These are phyloP conservation scores for Scleroderma citrinum DNA, from an alignment of 768 basidiomycete species.

Conservation along the genomic window DNA sequence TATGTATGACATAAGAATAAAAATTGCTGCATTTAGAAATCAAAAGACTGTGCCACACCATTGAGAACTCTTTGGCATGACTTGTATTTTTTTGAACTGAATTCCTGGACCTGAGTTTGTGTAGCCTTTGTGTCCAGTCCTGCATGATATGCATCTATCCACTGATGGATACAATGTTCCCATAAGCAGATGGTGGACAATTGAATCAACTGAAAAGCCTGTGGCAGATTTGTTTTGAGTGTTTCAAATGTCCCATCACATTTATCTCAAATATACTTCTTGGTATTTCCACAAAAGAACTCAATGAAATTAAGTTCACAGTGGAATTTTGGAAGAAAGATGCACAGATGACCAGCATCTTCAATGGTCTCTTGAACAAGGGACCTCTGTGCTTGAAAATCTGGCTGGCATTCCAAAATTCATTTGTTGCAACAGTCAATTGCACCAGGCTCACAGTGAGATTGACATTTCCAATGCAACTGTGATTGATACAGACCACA, in stretches of 20 bases:
- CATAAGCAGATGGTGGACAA: conserved; percentile 9
- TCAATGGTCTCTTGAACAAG: conserved; percentile 22
- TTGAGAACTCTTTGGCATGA: conserved; percentile 5
- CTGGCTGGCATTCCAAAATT: conserved; percentile 8
- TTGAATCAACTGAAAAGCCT: conserved; percentile 11
- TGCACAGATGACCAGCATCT: conserved; percentile 22
- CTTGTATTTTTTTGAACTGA: conserved; percentile 10
- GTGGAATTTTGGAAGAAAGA: conserved; percentile 6
- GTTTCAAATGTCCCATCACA: conserved; percentile 23
- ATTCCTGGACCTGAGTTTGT: conserved; percentile 6
- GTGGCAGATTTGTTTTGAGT: conserved; percentile 20
- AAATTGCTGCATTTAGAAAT: neutral
- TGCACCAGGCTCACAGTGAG: neutral
- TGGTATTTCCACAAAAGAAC: conserved; percentile 27
- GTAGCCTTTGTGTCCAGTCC: conserved; percentile 12
- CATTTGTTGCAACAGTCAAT: conserved; percentile 25
- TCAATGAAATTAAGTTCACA: conserved; percentile 21
- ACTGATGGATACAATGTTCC: conserved; percentile 11
- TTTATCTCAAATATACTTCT: conserved; percentile 16
- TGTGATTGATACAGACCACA: conserved; percentile 14
- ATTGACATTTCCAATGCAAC: conserved; percentile 5
- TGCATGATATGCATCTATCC: conserved; percentile 12
- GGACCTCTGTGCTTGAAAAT: conserved; percentile 10
- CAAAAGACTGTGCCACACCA: neutral
- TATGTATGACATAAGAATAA: neutral